These are phyloP conservation scores for Antarctomyces pellizariae DNA, from an alignment of 495 filamentous ascomycete genomes.

Conservation along the genomic window DNA sequence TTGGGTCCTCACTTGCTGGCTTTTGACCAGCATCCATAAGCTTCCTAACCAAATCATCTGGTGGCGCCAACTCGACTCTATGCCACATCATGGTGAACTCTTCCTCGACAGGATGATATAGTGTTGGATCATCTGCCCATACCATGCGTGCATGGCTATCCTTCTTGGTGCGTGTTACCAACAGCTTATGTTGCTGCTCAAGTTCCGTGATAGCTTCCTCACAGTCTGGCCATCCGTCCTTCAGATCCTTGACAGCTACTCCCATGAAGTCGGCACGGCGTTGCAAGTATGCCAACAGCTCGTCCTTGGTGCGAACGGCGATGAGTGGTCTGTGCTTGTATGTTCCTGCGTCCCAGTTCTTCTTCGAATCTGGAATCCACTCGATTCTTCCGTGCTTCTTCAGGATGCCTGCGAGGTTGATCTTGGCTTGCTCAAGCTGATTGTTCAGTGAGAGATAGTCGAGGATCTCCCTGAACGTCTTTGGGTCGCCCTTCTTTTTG, in stretches of 20 bases:
- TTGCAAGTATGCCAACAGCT: constrained; percentile 60
- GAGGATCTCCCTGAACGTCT: constrained; percentile 49
- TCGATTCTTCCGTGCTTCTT: constrained; percentile 40
- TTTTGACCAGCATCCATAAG: constrained; percentile 49
- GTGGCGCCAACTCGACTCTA: constrained; percentile 49
- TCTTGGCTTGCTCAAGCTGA: constrained; percentile 18
- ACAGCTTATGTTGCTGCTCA: constrained; percentile 52
- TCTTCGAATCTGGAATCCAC: constrained; percentile 33
- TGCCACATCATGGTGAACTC: constrained; percentile 72
- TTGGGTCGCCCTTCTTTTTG: constrained; percentile 46
- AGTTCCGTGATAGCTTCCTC: constrained; percentile 52
- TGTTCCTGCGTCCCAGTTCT: constrained; percentile 32
- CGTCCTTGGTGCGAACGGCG: constrained; percentile 47
- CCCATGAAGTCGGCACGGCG: constrained; percentile 58
- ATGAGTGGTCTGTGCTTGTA: constrained; percentile 57
- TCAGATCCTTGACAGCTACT: constrained; percentile 63
- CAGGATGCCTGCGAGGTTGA: constrained; percentile 24
- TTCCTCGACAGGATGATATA: constrained; percentile 50
- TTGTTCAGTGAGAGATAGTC: constrained; percentile 49
- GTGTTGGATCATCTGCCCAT: constrained; percentile 65
- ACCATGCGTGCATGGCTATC: constrained; percentile 67
- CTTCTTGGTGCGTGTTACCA: constrained; percentile 81
- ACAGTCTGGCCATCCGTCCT: constrained; percentile 82
- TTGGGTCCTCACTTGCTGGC: constrained; percentile 51
- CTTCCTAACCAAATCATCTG: constrained; percentile 51